Evolutionary conservation across 1,284 basidiomycete species (phyloP).

Genomic region (Hypsizygus ulmarius): DNA sequence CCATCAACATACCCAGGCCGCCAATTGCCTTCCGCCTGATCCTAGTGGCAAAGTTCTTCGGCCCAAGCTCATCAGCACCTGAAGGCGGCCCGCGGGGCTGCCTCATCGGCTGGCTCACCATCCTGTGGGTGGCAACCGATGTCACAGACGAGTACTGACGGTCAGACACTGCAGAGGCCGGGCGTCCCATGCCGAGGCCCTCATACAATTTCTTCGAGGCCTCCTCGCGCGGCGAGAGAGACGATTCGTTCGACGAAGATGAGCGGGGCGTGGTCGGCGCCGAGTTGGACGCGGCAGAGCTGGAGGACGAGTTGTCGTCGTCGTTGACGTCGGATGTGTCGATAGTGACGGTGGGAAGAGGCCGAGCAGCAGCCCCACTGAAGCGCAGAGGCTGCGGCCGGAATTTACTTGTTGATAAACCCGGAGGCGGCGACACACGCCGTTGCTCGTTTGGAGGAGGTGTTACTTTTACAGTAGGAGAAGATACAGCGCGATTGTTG

Average conservation of each 20-base stretch:
- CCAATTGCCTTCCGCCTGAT: constrained; percentile 79
- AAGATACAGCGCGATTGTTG: constrained; percentile 59
- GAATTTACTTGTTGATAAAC: constrained; percentile 39
- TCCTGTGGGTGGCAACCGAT: constrained; percentile 44
- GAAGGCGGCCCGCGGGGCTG: constrained; percentile 87
- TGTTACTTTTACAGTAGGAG: constrained; percentile 64
- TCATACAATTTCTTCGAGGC: constrained; percentile 80
- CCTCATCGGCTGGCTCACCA: constrained; percentile 68
- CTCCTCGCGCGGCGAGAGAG: constrained; percentile 77
- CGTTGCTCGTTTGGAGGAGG: constrained; percentile 64
- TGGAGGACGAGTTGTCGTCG: constrained; percentile 48
- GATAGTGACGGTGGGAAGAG: constrained; percentile 58
- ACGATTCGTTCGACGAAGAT: constrained; percentile 57
- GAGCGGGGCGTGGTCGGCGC: constrained; percentile 75
- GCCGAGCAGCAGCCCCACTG: constrained; percentile 48
- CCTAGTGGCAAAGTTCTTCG: constrained; percentile 85
- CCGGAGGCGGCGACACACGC: constrained; percentile 49
- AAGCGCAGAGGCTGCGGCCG: constrained; percentile 73
- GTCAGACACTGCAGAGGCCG: constrained; percentile 41
- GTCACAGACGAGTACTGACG: constrained; percentile 25
- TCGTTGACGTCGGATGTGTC: constrained; percentile 51
- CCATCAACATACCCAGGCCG: constrained; percentile 69
- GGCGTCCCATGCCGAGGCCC: constrained; percentile 73
- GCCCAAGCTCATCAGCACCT: constrained; percentile 81
- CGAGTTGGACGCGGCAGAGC: constrained; percentile 50